Evolutionary conservation across 192 early-diverging fungal species (phyloP), one percentile per base, ranked within the genome.

Genomic region (Bifiguratus adelaidae): DNA sequence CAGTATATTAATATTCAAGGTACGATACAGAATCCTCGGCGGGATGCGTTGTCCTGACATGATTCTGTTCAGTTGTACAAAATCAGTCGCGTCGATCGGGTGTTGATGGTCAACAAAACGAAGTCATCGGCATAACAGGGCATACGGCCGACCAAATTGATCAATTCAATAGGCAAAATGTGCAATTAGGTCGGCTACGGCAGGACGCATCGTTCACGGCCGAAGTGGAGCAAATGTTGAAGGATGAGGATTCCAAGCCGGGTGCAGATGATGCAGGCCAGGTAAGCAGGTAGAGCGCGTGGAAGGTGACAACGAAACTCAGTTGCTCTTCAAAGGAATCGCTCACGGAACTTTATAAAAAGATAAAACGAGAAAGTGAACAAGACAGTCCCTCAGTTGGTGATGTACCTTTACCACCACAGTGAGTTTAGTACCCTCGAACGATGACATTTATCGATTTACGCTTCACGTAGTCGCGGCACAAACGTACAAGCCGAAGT

Each of bases 1-100:
- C 88, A 95, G 64, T 80, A 94, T 45, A 41, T 97, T 19, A 81
- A 83, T 47, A 93, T 99, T 21, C 63, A 79, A 54, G 77, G 69
- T 70, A 52, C 37, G 28, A 25, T 12, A 48, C 32, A 34, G 33
- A 28, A 15, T n/a, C n/a, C n/a, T n/a, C n/a, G n/a, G n/a, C n/a
- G n/a, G n/a, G n/a, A n/a, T n/a, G n/a, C n/a, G n/a, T n/a, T n/a
- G n/a, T n/a, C n/a, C n/a, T n/a, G n/a, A n/a, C n/a, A n/a, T n/a
- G n/a, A n/a, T n/a, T n/a, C n/a, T n/a, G n/a, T n/a, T n/a, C n/a
- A n/a, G n/a, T n/a, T n/a, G n/a, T n/a, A 52, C 19, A 58, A 58
- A 45, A 58, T 52, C 21, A 51, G 51, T 30, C 56, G 62, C 47
- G 52, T 64, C 13, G 74, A 71, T n/a, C n/a, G n/a, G n/a, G n/a